Conservation (phyloP, 2,329 filamentous ascomycete species). For the Cladorrhinum sp. region DNA sequence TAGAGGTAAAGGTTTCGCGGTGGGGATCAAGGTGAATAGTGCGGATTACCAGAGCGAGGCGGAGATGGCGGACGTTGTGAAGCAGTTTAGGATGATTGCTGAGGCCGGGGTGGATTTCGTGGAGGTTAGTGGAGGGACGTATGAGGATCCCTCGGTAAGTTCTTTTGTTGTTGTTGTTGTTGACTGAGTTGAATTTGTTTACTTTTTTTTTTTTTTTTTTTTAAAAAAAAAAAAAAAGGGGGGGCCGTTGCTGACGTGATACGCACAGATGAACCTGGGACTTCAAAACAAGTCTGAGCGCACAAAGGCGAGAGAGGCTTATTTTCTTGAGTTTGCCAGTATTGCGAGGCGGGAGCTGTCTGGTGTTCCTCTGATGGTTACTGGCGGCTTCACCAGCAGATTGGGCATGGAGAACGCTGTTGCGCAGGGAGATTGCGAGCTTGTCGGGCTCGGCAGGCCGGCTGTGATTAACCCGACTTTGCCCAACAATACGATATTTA, state of each 20-base stretch:
- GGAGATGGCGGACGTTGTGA: conserved; percentile 50
- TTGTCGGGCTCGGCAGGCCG: conserved; percentile 42
- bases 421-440: conserved; percentile 38
- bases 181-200: too few species aligned
- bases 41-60: conserved; percentile 50
- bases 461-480: conserved; percentile 38
- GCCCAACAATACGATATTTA: conserved; percentile 37
- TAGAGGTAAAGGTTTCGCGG: conserved; percentile 42
- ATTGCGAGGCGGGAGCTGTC: conserved; percentile 46
- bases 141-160: conserved; percentile 49
- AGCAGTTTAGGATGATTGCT: conserved; percentile 53
- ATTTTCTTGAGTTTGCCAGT: conserved; percentile 65
- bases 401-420: conserved; percentile 42
- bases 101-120: conserved; percentile 60
- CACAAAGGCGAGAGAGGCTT: conserved; percentile 59
- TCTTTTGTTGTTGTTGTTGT: background rate
- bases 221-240: background rate
- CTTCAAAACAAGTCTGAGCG: conserved; percentile 34
- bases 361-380: conserved; percentile 52
- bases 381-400: conserved; percentile 58
- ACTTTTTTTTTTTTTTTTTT: background rate
- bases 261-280: conserved; percentile 35
- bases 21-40: conserved; percentile 56
- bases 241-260: conserved; percentile 7
- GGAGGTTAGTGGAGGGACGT: conserved; percentile 64